Percentiles rank a stretch among this genome's conserved stretches.
Conservation (phyloP, 2,329 filamentous ascomycete species). For the Tolypocladium pustulatum region DNA sequence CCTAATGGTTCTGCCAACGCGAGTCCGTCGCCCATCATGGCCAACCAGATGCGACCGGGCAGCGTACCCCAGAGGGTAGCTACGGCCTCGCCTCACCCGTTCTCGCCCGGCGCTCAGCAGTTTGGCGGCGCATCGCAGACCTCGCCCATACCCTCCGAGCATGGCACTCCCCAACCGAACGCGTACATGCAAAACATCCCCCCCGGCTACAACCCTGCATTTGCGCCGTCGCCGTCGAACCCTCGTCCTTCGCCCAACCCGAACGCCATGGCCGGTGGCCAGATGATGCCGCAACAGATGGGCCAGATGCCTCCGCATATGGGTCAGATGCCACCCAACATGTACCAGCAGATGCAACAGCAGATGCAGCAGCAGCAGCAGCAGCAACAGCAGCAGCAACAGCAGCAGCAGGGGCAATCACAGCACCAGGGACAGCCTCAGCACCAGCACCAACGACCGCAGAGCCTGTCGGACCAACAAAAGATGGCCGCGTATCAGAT, state of each 20-base stretch:
- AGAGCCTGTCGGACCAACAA: slow-evolving; percentile 50
- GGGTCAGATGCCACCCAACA: slow-evolving; percentile 34
- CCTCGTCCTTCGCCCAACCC: slow-evolving; percentile 44
- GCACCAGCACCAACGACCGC: slow-evolving; percentile 28
- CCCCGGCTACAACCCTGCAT: slow-evolving; percentile 48
- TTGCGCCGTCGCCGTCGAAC: slow-evolving; percentile 45
- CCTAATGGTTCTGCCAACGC: slow-evolving; percentile 71
- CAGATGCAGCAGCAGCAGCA: slow-evolving; percentile 34
- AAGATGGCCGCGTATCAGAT: slow-evolving; percentile 72
- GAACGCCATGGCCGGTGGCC: slow-evolving; percentile 37
- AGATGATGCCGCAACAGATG: slow-evolving; percentile 46
- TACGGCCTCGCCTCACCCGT: slow-evolving; percentile 86
- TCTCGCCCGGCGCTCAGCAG: slow-evolving; percentile 66
- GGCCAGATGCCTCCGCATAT: slow-evolving; percentile 35
- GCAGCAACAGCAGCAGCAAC: slow-evolving; percentile 49
- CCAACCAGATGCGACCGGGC: slow-evolving; percentile 63
- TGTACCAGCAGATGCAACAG: slow-evolving; percentile 30
- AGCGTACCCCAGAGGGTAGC: slow-evolving; percentile 71
- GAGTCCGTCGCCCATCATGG: slow-evolving; percentile 88
- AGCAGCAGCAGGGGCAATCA: slow-evolving; percentile 19
- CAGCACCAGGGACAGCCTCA: slow-evolving; percentile 32
- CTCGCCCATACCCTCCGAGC: slow-evolving; percentile 68
- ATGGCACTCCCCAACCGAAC: slow-evolving; percentile 64
- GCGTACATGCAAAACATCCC: slow-evolving; percentile 55
- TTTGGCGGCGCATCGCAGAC: slow-evolving; percentile 54